Conservation (phyloP, 305 asterid genomes). For the Plantago lanceolata region DNA sequence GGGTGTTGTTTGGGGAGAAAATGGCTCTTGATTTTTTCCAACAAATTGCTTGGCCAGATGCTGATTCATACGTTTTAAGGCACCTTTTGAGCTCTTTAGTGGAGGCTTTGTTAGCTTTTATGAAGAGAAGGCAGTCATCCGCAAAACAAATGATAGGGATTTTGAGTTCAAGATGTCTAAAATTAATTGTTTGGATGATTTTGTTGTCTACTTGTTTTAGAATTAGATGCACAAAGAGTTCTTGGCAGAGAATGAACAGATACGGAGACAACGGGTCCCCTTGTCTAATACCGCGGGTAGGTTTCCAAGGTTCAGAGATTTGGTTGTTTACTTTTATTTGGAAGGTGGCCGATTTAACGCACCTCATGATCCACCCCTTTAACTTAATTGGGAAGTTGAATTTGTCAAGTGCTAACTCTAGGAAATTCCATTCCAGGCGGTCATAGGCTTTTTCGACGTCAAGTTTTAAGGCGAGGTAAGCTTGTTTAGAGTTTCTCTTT, state of each 20-base stretch:
- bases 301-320: not conserved
- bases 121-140: not conserved
- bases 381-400: not conserved
- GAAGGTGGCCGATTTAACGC: too few species aligned
- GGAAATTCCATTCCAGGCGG: not conserved
- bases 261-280: not conserved
- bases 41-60: not conserved
- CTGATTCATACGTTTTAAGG: accelerated
- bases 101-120: not conserved
- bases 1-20: not conserved
- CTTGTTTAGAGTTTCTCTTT: too few species aligned
- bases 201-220: not conserved
- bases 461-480: not conserved
- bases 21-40: not conserved
- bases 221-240: not conserved
- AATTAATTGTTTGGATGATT: not conserved
- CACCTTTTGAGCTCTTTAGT: not conserved
- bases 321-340: not conserved
- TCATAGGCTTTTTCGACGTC: not conserved
- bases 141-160: not conserved
- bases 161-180: too few species aligned
- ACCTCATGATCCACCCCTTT: not conserved
- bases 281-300: not conserved
- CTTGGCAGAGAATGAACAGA: not conserved
- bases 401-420: not conserved